phyloP scores from a whole-genome alignment of 176 grass and related monocot genomes.

The Rhynchospora tenuis region DNA sequence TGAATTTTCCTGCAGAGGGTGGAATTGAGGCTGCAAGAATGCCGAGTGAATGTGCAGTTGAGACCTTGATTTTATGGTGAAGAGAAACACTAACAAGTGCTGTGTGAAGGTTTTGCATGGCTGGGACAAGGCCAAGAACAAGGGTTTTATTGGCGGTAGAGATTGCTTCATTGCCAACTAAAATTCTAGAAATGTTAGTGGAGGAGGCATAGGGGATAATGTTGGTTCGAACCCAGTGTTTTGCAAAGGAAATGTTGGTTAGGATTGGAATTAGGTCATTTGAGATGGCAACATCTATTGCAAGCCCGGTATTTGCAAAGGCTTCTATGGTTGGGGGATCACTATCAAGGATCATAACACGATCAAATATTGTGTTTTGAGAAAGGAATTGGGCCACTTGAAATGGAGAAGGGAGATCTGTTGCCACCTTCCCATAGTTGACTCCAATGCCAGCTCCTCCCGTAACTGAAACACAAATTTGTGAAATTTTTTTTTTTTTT shows the following conservation, averaged over 20 bases:
- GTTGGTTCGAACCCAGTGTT: constrained; percentile 38
- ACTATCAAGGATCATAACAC: constrained; percentile 55
- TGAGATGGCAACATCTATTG: constrained; percentile 55
- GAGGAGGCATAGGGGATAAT: constrained; percentile 32
- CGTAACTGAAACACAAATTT: not conserved
- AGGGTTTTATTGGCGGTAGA: constrained; percentile 53
- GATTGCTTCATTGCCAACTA: constrained; percentile 64
- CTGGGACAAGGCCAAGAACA: constrained; percentile 42
- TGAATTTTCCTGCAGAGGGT: constrained; percentile 55
- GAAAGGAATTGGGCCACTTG: constrained; percentile 63
- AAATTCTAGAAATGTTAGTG: constrained; percentile 48
- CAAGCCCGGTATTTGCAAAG: constrained; percentile 52
- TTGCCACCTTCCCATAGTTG: constrained; percentile 53
- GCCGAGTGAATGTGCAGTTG: constrained; percentile 58
- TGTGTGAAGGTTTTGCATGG: constrained; percentile 65
- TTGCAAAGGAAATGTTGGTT: constrained; percentile 25
- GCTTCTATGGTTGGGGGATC: constrained; percentile 39
- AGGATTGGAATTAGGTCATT: constrained; percentile 44
- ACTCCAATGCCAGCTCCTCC: constrained; percentile 48
- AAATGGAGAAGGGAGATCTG: constrained; percentile 40
- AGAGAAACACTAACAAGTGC: constrained; percentile 37
- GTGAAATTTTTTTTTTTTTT: not conserved
- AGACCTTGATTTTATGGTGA: constrained; percentile 40
- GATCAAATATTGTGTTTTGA: constrained; percentile 51
- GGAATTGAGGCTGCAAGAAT: constrained; percentile 43